Base-by-base conservation (phyloP, 1,284 basidiomycete species). In the Rhodofomes roseus region DNA sequence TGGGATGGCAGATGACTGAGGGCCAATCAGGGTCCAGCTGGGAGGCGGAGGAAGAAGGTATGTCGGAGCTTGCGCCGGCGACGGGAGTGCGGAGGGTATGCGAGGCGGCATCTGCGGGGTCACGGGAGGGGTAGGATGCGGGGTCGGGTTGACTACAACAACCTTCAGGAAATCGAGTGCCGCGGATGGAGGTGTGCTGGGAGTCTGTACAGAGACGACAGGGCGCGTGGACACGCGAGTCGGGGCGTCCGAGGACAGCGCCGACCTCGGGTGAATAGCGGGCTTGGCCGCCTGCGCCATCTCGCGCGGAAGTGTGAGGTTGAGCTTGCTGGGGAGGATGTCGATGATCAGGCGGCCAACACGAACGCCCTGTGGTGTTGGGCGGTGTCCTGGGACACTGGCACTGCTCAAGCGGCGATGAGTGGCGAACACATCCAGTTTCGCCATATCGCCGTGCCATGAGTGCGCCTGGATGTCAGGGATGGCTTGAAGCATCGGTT, bases 291-390 rank as follows among this genome's bases (percentile, higher is more conserved):
- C 39, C 9, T 18, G 27, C 7, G 9, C 9, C 16, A 22, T 44
- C 53, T 50, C 40, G 51, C 22, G 6, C 39, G 46, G 44, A 29
- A 61, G n/a, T n/a, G n/a, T 25, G 40, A 74, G 60, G 57, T 67
- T 67, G 51, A 75, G 56, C 63, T 73, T 73, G 61, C 70, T 65
- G 40, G 75, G 82, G 71, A 86, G 70, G 68, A 87, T 81, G 65
- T 85, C 82, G 68, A 78, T 77, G 55, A 88, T 85, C 64, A 86
- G 76, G 65, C 77, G 76, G 43, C 86, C 83, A 51, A 80, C 74
- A 36, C 74, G 69, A 36, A 72, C 64, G 40, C 70, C 60, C 16
- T 66, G 66, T 12, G 71, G 70, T 62, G 72, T 74, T 55, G 69
- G 65, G 40, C 70, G 73, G 63, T 66, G 63, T 50, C 63, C 64